Evolutionary conservation across 1,284 basidiomycete species (phyloP), one percentile per base, ranked within the genome.

Genomic region (Sanguinoderma infundibulare): DNA sequence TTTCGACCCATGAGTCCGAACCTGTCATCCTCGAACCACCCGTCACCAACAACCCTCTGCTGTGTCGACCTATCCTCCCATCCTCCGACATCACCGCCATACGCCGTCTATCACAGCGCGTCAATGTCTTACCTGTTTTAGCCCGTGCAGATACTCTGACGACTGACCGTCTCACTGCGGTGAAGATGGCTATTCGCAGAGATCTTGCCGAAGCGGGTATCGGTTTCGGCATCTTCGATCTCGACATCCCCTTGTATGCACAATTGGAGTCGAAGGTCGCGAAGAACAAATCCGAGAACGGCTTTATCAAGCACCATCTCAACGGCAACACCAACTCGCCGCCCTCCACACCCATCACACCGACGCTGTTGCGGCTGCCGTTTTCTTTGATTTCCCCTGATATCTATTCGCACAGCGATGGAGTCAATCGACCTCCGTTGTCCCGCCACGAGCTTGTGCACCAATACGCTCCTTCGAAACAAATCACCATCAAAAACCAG

Each of bases 61-160:
- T 87, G 51, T 86, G 82, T 65, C 83, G 86, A 53, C 84, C 88
- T 42, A 83, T 85, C 46, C 80, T 91, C 49, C 89, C 89, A 58
- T 79, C 86, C 47, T 84, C 90, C 63, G 96, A 98, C 79, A 91
- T 98, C 70, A 87, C 89, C 72, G 92, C 94, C 72, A 98, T 98
- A 80, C 87, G 92, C 69, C 86, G 92, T 53, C 82, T 98, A 67
- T 96, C 95, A 73, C 86, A 88, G 69, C 91, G 95, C 72, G 95
- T 98, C 77, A 98, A 98, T 78, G 88, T 98, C 59, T 91, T 98
- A 67, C 96, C 96, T 59, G 94, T 98, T 70, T 91, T 98, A 69
- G 93, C 95, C 65, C 91, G 95, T 71, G 90, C 94, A 49, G 96
- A 98, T 79, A 89, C 90, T 57, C 83, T 98, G 70, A 95, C 95